Percentiles rank a stretch among this genome's conserved stretches.
These are phyloP conservation scores for Spathaspora arborariae DNA, from an alignment of 805 yeast genomes.

Conservation along the genomic window DNA sequence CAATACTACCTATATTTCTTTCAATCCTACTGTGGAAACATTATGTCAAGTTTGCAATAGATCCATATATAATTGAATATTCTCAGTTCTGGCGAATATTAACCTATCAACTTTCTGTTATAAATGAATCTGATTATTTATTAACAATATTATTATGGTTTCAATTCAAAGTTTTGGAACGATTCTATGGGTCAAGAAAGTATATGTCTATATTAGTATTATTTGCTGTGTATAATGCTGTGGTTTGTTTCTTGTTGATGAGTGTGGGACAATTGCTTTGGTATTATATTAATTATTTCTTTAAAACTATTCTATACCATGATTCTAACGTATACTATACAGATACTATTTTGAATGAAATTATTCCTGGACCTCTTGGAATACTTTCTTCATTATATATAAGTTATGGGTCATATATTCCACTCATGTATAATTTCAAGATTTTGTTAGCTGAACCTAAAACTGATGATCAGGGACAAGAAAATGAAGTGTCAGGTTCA, in stretches of 20 bases:
- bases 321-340: conserved; percentile 12
- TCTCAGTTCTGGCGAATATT: conserved; percentile 55
- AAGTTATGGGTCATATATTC: conserved; percentile 32
- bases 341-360: conserved; percentile 30
- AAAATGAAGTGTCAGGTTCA: neutral
- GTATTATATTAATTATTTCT: conserved; percentile 9
- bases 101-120: conserved; percentile 48
- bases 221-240: conserved; percentile 45
- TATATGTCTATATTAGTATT: conserved; percentile 45
- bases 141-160: conserved; percentile 44
- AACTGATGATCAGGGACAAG: conserved; percentile 1
- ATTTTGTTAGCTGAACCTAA: conserved; percentile 24
- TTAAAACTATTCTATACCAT: conserved; percentile 5
- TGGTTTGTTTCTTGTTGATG: conserved; percentile 34
- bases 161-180: conserved; percentile 52
- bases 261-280: conserved; percentile 38
- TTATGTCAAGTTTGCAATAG: conserved; percentile 38
- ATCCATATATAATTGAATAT: conserved; percentile 54
- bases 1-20: conserved; percentile 35
- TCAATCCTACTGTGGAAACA: conserved; percentile 46
- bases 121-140: conserved; percentile 57
- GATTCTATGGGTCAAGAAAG: conserved; percentile 54
- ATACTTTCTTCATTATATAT: conserved; percentile 36
- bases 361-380: conserved; percentile 39
- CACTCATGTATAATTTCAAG: conserved; percentile 32